Evolutionary conservation across 257 asterid genomes (phyloP).

Genomic region (Ballota nigra): DNA sequence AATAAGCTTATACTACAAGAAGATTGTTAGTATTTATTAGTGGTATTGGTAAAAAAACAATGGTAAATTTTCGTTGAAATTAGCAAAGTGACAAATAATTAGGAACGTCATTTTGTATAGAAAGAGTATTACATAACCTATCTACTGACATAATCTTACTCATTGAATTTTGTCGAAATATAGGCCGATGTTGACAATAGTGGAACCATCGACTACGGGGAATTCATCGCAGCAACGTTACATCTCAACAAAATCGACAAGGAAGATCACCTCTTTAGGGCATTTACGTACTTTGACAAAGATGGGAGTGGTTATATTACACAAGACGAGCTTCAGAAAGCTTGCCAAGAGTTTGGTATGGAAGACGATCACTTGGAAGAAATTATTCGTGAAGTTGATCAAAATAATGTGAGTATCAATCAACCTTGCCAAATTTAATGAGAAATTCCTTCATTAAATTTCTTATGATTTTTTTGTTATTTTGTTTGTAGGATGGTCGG

Average conservation of each 20-base stretch:
- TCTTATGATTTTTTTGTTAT: not conserved
- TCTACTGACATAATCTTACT: too few relatives aligned
- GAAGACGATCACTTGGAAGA: slow-evolving; percentile 39
- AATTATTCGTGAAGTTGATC: slow-evolving; percentile 41
- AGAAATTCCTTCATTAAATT: not conserved
- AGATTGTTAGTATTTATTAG: too few relatives aligned
- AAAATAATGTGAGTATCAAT: slow-evolving; percentile 36
- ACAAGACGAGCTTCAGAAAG: slow-evolving; percentile 50
- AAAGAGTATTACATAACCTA: too few relatives aligned
- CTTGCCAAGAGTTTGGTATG: slow-evolving; percentile 47
- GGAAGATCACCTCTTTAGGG: slow-evolving; percentile 41
- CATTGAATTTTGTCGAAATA: not conserved
- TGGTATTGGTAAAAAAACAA: too few relatives aligned
- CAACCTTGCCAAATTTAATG: not conserved
- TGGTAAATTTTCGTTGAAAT: too few relatives aligned
- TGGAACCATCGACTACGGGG: slow-evolving; percentile 53
- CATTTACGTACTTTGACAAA: slow-evolving; percentile 49
- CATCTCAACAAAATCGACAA: slow-evolving; percentile 47
- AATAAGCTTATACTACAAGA: too few relatives aligned
- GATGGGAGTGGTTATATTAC: slow-evolving; percentile 55
- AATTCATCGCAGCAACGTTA: slow-evolving; percentile 52
- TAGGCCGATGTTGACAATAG: slow-evolving; percentile 51
- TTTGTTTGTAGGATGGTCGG: slow-evolving; percentile 36
- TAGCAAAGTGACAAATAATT: too few relatives aligned
- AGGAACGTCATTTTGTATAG: too few relatives aligned